Evolutionary conservation across 1,139 yeast genomes (phyloP), one percentile per base, ranked within the genome.

Genomic region (Geotrichum bryndzae): DNA sequence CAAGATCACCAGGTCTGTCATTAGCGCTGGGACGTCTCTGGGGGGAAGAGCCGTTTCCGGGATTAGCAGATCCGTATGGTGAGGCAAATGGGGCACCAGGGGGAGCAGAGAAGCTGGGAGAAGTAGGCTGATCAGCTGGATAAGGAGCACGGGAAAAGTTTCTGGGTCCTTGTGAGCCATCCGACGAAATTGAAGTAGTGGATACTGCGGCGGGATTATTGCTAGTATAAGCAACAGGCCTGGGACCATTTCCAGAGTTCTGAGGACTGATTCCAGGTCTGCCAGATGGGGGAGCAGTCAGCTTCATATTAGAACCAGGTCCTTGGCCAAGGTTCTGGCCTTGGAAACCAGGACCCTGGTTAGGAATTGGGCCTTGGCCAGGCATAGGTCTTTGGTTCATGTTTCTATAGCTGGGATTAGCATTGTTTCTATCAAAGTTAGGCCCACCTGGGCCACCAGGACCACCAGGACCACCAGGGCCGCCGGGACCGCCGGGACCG

Each of bases 81-180:
- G 54, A 33, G 25, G 38, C 23, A 29, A 22, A 15, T 10, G 54
- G 41, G 45, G 54, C 29, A 11, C 25, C 45, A 3, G 22, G 10
- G 54, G 54, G 25, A 35, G 35, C 41, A 55, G 45, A n/a, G 53
- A n/a, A 25, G 48, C 23, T 15, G 11, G 58, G 58, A n/a, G 54
- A 52, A 27, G 31, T 22, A n/a, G 29, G 51, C 3, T 33, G 23
- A 7, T 57, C 60, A 15, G 13, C 11, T 27, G 56, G 56, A 29
- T 58, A 54, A 15, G 57, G 57, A 15, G 57, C 51, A 2, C 61
- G 57, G 1, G 61, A 58, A 35, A 58, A 58, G 51, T 58, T 58
- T 10, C 48, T 45, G 8, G 55, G 56, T 3, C 48, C 53, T n/a
- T 33, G 51, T 53, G 56, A 46, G 15, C 61, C 61, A 10, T 45